Base-by-base conservation (phyloP, 2,329 filamentous ascomycete species). In the Hypoxylon sp. region DNA sequence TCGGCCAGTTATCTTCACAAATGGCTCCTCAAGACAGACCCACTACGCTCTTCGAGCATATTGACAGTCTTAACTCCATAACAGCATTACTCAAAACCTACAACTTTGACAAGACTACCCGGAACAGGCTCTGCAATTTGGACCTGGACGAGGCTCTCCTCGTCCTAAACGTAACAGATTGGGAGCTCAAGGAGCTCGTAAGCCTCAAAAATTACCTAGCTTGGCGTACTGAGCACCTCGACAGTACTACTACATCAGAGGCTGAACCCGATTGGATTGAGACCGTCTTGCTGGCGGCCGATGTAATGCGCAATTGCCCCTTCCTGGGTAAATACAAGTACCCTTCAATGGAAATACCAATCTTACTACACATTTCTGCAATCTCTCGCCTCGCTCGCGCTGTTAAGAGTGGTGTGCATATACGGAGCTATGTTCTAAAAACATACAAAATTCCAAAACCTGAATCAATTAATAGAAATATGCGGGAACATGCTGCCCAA, bases 141-240 rank as follows among this genome's bases (percentile, higher is more conserved):
- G 8, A 19, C 1, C 14, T 66, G 5, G 53, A 63, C 31, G 57
- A 66, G 4, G 66, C 66, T 6, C 29, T 69, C 26, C 10, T 63
- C 5, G n/a, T 56, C 52, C 24, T 68, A 10, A 24, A 58, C 11
- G 39, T 9, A 22, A n/a, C 29, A 5, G 11, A n/a, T 35, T 65
- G 65, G 65, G 9, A 55, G 19, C 13, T 19, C 33, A 1, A 14
- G 1, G 26, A 64, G 2, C 13, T 60, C 8, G n/a, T 1, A 3
- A 3, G 2, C 17, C n/a, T 64, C 26, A 6, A 24, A 24, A 5
- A 46, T 5, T 62, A 39, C 33, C 17, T 67, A 11, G 2, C 1
- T 3, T 3, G 31, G 9, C 52, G 31, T 14, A 19, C 11, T 9
- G 5, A 5, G 2, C 50, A 3, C 1, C 8, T 14, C 17, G 3